Evolutionary conservation across 108 stramenopile genomes (phyloP).

Genomic region (Skeletonema marinoi): DNA sequence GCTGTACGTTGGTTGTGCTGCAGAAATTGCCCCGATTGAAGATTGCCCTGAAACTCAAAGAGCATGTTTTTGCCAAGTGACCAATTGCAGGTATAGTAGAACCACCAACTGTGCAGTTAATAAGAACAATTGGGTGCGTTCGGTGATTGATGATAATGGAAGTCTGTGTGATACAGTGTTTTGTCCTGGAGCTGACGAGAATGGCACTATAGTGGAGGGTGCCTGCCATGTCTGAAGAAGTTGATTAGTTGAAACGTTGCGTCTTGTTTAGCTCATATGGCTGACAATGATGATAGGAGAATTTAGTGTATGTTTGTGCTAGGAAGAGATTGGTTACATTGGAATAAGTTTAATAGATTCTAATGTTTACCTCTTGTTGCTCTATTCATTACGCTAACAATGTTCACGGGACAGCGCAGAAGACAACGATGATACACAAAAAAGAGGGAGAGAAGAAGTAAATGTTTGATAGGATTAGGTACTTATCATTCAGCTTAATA

Average conservation of each 20-base stretch:
- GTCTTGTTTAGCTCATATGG: too few species aligned
- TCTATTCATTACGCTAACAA: too few species aligned
- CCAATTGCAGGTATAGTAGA: neutral
- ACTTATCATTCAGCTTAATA: neutral
- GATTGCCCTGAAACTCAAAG: neutral
- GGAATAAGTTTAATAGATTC: neutral
- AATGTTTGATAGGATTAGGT: too few species aligned
- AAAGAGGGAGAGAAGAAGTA: too few species aligned
- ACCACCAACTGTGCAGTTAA: neutral
- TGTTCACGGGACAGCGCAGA: too few species aligned
- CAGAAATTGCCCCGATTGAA: neutral
- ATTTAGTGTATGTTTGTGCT: neutral
- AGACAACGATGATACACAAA: too few species aligned
- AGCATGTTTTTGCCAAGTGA: neutral
- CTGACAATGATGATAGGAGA: neutral
- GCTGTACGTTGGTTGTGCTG: neutral
- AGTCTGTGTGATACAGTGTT: neutral
- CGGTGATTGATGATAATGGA: neutral
- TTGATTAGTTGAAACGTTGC: neutral
- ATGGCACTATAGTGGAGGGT: neutral
- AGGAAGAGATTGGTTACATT: neutral
- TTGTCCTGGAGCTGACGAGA: neutral
- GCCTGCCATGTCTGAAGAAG: neutral
- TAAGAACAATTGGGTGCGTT: neutral
- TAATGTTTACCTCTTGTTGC: neutral